A percentile compares a stretch with the other conserved stretches of the same genome.
phyloP scores from a whole-genome alignment of 176 grass and related monocot genomes.

The Thalia dealbata region DNA sequence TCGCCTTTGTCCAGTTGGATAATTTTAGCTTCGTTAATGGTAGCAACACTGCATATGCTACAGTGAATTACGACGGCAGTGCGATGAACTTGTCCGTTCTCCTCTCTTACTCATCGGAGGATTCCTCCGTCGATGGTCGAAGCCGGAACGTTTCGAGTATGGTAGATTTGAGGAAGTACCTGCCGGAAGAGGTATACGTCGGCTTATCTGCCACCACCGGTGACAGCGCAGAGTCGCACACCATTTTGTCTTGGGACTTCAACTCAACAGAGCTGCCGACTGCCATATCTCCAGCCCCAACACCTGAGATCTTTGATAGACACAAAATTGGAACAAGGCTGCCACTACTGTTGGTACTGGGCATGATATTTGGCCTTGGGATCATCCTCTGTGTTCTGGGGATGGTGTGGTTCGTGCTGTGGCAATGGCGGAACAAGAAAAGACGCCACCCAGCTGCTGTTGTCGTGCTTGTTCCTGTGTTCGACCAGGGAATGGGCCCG shows the following conservation, averaged over 20 bases:
- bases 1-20: not conserved
- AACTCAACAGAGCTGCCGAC: not conserved
- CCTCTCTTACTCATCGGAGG: not conserved
- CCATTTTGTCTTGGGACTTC: not conserved
- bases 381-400: not conserved
- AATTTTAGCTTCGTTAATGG: not conserved
- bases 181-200: not conserved
- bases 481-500: not conserved
- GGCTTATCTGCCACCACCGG: not conserved
- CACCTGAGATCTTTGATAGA: too few relatives aligned
- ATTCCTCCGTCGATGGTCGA: not conserved
- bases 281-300: too few relatives aligned
- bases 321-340: not conserved
- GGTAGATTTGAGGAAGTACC: not conserved
- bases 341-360: too few relatives aligned
- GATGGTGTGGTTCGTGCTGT: not conserved
- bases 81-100: not conserved
- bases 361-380: not conserved
- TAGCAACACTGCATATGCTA: not conserved
- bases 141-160: not conserved
- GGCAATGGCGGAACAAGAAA: not conserved
- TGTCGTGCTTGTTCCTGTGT: not conserved
- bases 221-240: not conserved
- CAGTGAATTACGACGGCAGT: not conserved
- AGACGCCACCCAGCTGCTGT: not conserved